A percentile compares a stretch with the other conserved stretches of the same genome.
Evolutionary conservation across 352 stramenopile genomes (phyloP).

Genomic region (Globisporangium sylvaticum): DNA sequence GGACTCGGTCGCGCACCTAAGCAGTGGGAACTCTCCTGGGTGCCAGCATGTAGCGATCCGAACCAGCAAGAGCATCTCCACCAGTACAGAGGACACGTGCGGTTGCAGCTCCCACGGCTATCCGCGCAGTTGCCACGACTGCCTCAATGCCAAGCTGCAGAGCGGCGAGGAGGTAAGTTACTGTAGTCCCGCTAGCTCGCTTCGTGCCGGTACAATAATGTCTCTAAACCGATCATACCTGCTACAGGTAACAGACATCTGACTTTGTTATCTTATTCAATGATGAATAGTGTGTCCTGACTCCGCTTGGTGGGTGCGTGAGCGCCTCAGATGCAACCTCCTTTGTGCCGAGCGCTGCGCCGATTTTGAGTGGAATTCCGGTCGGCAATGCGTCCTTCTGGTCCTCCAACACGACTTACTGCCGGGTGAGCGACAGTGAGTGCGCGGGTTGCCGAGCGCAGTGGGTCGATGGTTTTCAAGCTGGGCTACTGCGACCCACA

Average conservation of each 20-base stretch:
- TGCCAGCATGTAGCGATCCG: too few species aligned
- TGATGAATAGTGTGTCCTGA: neutral
- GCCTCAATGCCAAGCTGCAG: constrained; percentile 27
- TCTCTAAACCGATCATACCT: too few species aligned
- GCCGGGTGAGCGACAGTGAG: constrained; percentile 22
- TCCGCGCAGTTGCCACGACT: constrained; percentile 39
- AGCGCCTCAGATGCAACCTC: neutral
- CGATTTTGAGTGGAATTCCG: constrained; percentile 28
- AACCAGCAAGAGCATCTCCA: neutral
- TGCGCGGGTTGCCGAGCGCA: constrained; percentile 21
- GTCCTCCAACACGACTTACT: constrained; percentile 31
- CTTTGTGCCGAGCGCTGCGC: constrained; percentile 4
- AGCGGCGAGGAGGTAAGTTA: constrained; percentile 17
- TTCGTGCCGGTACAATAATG: too few species aligned
- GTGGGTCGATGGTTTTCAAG: constrained; percentile 16
- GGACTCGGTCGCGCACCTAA: too few species aligned
- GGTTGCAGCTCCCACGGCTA: neutral
- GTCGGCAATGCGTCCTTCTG: constrained; percentile 29
- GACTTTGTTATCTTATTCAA: too few species aligned
- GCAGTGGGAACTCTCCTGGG: too few species aligned
- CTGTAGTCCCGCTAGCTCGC: neutral
- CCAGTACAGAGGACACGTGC: neutral
- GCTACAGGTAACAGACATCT: too few species aligned
- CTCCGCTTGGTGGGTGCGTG: neutral
- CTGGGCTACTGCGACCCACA: constrained; percentile 4